Base-by-base conservation (phyloP, 2,329 filamentous ascomycete species). In the Ascosphaera acerosa region DNA sequence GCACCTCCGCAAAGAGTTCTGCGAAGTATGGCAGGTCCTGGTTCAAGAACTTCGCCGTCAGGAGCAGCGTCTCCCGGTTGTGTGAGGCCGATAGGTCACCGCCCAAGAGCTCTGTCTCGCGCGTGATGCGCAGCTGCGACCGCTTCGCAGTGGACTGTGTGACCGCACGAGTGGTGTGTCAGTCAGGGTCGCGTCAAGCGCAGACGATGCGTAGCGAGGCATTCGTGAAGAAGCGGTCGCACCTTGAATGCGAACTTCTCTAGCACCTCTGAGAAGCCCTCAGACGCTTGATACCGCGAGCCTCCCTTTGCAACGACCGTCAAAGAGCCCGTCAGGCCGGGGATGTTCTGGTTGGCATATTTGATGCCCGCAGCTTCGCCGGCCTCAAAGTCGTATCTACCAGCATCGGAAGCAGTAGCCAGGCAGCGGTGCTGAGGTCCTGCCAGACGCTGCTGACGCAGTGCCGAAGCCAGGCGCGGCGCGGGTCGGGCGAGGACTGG, bases 211-310 rank as follows among this genome's bases (percentile, higher is more conserved):
- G 3, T 33, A 34, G 34, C 15, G 9, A 20, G 12, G 23, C 36
- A 42, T n/a, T n/a, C n/a, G 50, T 43, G 37, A 40, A 22, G 17
- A 47, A n/a, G n/a, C n/a, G n/a, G n/a, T n/a, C 57, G 44, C 53
- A 81, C 87, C 77, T 90, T 90, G 70, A 92, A 97, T 41, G 89
- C 84, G 61, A 89, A 97, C 54, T 80, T 76, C 61, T 87, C 76
- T 42, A 97, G 66, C 35, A 76, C 84, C 49, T 82, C 75, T 40
- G 84, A 75, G 54, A 92, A 66, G 41, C 87, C 87, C 39, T 87
- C 87, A 42, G 76, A 64, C 40, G 77, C 68, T 62, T 97, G 73
- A 57, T 84, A 94, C 55, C 87, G 67, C 40, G 84, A 89, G 48
- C 87, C 87, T 39, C 81, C 87, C 64, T 90, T 91, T 43, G 82